Conservation (phyloP, 2,329 filamentous ascomycete genomes). For the Xylaria sp. region DNA sequence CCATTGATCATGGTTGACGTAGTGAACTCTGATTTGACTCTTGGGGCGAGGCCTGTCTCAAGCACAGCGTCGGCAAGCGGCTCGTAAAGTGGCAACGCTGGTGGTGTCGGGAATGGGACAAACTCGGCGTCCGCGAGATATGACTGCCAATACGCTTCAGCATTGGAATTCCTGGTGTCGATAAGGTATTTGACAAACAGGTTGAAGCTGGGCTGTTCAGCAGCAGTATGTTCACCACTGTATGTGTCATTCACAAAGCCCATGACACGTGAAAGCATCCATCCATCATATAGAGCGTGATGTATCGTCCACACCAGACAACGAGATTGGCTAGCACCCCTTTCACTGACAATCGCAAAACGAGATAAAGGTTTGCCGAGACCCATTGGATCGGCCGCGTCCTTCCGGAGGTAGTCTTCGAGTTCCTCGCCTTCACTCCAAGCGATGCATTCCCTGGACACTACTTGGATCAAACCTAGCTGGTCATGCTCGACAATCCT, state of each 20-base stretch:
- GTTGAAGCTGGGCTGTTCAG: conserved; percentile 1
- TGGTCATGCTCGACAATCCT: conserved; percentile 12
- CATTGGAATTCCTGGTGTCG: not conserved
- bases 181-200: not conserved
- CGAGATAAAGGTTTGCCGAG: not conserved
- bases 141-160: conserved; percentile 1
- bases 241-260: conserved; percentile 1
- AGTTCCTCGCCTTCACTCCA: conserved; percentile 11
- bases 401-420: not conserved
- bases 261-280: conserved; percentile 6
- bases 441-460: not conserved
- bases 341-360: not conserved
- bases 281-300: not conserved
- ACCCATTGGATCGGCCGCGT: not conserved
- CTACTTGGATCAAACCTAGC: conserved; percentile 6
- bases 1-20: conserved; percentile 5
- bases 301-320: conserved; percentile 10
- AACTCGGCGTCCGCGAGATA: conserved; percentile 4
- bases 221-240: not conserved
- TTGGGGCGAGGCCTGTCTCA: not conserved
- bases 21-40: not conserved
- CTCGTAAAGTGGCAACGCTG: conserved; percentile 4
- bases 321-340: not conserved
- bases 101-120: conserved; percentile 2
- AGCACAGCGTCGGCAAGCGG: conserved; percentile 2